Evolutionary conservation across 106 monocot species (phyloP), one percentile per base, ranked within the genome.

Genomic region (Narthecium ossifragum): DNA sequence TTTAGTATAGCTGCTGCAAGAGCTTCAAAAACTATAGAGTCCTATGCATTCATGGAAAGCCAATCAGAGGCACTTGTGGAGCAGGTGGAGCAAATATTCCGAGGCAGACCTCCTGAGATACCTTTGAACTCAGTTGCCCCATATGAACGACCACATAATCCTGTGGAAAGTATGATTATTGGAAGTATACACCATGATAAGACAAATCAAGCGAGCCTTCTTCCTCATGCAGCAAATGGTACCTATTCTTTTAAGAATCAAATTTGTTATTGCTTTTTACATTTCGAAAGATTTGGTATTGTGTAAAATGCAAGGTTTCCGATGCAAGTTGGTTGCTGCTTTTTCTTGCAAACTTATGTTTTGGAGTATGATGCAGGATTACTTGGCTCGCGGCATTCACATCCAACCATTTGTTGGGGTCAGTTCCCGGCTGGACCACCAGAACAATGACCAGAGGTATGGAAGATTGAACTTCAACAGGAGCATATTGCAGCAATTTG

Each of bases 401-500:
- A 68, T 55, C 68, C 62, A 40, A 68, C 67, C 8, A 57, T 68
- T n/a, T 75, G 75, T 57, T 75, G 68, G 75, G 75, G 68, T 18
- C 75, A 75, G 61, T 75, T 75, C 37, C 75, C 75, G 57, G 75
- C 75, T 62, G 68, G 75, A 46, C 75, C 75, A 29, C 75, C 75
- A 51, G 68, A 68, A n/a, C 62, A 68, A 33, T 75, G 56, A 68
- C 1, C 29, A 18, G 29, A 27, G 26, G 10, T 12, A 10, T 31
- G 20, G 21, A 32, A n/a, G n/a, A n/a, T 8, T 26, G 6, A 43
- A 0, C 22, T 31, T 21, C 20, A 55, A 8, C n/a, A 33, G 0
- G 20, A 21, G 18, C 10, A 33, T 3, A 17, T 8, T 14, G 20
- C 1, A 20, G 55, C 23, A 26, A 11, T 55, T 17, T 55, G 55